Conservation (phyloP, 1,139 yeast genomes). For the Meyerozyma athensensis region DNA sequence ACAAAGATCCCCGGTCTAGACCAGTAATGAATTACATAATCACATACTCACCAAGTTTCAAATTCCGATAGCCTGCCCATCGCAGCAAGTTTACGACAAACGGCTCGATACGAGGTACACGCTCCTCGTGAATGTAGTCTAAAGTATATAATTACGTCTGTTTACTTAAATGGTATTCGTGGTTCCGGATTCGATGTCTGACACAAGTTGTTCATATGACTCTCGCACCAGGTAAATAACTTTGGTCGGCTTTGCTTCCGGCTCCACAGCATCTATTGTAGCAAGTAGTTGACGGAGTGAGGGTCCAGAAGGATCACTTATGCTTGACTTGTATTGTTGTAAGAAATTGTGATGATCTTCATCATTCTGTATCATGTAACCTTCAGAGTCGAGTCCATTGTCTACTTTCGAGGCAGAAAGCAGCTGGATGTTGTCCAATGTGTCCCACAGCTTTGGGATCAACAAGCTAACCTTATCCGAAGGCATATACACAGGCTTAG, state of each 20-base stretch:
- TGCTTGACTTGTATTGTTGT: background rate
- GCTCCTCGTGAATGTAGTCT: background rate
- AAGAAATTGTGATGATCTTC: background rate
- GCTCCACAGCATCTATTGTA: background rate
- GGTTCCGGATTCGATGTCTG: background rate
- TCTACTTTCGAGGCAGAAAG: background rate
- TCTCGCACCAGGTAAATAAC: background rate
- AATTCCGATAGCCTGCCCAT: conserved; percentile 2
- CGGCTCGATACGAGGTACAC: too few species aligned
- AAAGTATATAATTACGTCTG: too few species aligned
- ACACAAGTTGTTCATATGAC: background rate
- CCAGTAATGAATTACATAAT: background rate
- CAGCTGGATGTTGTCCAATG: background rate
- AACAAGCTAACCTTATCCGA: background rate
- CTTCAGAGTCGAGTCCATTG: background rate
- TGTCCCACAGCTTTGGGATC: conserved; percentile 1
- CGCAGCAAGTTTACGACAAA: conserved; percentile 1
- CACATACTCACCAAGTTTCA: background rate
- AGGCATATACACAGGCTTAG: background rate
- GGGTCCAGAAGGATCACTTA: background rate
- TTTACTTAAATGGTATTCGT: background rate
- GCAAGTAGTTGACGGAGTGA: background rate
- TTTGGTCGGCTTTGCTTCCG: background rate
- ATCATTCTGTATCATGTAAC: background rate
- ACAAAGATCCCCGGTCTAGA: conserved; percentile 1